These are phyloP conservation scores for Lentinula aciculospora DNA, from an alignment of 768 basidiomycete genomes.

Conservation along the genomic window DNA sequence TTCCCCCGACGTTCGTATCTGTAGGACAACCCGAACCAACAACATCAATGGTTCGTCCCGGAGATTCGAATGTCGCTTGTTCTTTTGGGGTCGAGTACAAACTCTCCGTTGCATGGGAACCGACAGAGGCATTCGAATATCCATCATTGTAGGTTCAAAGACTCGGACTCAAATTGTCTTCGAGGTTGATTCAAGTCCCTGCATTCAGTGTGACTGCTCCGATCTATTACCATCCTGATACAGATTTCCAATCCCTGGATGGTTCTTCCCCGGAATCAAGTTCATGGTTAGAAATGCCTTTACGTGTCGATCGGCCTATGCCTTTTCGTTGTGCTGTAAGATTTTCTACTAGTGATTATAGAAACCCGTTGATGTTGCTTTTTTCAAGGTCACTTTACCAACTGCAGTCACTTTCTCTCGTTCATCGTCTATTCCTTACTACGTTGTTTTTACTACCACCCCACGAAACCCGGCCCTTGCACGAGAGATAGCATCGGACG, in stretches of 20 bases:
- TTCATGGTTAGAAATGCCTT: slow-evolving; percentile 66
- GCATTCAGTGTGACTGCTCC: slow-evolving; percentile 56
- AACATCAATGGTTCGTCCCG: neutral
- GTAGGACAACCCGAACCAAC: slow-evolving; percentile 16
- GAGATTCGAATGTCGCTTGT: neutral
- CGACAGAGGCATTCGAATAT: slow-evolving; percentile 35
- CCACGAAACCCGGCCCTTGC: slow-evolving; percentile 49
- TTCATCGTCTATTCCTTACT: slow-evolving; percentile 58
- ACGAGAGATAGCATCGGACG: slow-evolving; percentile 64
- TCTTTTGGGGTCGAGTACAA: slow-evolving; percentile 43
- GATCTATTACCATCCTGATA: slow-evolving; percentile 53
- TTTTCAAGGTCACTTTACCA: slow-evolving; percentile 58
- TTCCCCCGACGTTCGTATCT: slow-evolving; percentile 54
- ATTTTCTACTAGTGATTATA: too few species aligned
- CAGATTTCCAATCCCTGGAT: slow-evolving; percentile 54
- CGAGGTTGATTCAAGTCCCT: slow-evolving; percentile 8
- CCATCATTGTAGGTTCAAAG: slow-evolving; percentile 39
- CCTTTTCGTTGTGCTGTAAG: slow-evolving; percentile 66
- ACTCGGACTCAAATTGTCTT: slow-evolving; percentile 4
- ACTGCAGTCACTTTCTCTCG: slow-evolving; percentile 57
- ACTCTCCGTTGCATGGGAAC: slow-evolving; percentile 55
- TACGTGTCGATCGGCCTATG: slow-evolving; percentile 55
- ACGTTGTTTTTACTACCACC: slow-evolving; percentile 66
- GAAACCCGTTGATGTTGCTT: too few species aligned
- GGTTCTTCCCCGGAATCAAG: slow-evolving; percentile 30